A percentile compares a stretch with the other conserved stretches of the same genome.
Conservation (phyloP, 805 yeast genomes). For the Metschnikowia baotianmanensis region DNA sequence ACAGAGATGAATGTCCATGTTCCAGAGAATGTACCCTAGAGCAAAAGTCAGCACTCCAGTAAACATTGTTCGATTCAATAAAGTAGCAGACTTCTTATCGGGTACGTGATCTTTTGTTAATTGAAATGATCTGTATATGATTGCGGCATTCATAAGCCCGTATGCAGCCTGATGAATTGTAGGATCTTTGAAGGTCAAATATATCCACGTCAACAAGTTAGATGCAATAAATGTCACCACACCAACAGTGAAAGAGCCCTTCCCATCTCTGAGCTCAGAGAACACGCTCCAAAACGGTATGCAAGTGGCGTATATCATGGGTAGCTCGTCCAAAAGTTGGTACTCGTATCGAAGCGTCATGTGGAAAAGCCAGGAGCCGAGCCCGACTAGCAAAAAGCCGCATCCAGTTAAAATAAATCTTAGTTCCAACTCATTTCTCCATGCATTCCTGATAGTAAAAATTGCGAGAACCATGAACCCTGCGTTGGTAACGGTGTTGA, state of each 20-base stretch:
- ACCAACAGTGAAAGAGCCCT: slow-evolving; percentile 45
- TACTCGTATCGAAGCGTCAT: slow-evolving; percentile 90
- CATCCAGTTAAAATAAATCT: slow-evolving; percentile 69
- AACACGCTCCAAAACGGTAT: slow-evolving; percentile 87
- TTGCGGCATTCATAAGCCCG: slow-evolving; percentile 71
- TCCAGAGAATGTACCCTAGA: slow-evolving; percentile 83
- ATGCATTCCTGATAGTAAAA: slow-evolving; percentile 63
- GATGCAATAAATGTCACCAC: slow-evolving; percentile 52
- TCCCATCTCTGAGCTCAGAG: slow-evolving; percentile 49
- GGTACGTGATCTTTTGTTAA: slow-evolving; percentile 54
- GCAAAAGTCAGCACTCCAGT: slow-evolving; percentile 63
- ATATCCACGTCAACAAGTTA: slow-evolving; percentile 61
- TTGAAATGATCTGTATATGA: slow-evolving; percentile 57
- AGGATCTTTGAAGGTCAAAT: slow-evolving; percentile 74
- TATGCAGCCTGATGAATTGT: slow-evolving; percentile 86
- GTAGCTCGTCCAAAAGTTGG: slow-evolving; percentile 91
- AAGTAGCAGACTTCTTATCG: slow-evolving; percentile 44
- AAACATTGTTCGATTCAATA: slow-evolving; percentile 54
- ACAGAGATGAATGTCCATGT: slow-evolving; percentile 82
- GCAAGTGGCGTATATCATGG: slow-evolving; percentile 98
- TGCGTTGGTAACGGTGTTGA: slow-evolving; percentile 80
- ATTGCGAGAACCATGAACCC: slow-evolving; percentile 52
- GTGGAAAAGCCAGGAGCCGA: slow-evolving; percentile 94
- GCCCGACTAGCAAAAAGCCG: slow-evolving; percentile 86
- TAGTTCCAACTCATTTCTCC: slow-evolving; percentile 58